Conservation (phyloP, 305 asterid genomes). For the Ajuga reptans region DNA sequence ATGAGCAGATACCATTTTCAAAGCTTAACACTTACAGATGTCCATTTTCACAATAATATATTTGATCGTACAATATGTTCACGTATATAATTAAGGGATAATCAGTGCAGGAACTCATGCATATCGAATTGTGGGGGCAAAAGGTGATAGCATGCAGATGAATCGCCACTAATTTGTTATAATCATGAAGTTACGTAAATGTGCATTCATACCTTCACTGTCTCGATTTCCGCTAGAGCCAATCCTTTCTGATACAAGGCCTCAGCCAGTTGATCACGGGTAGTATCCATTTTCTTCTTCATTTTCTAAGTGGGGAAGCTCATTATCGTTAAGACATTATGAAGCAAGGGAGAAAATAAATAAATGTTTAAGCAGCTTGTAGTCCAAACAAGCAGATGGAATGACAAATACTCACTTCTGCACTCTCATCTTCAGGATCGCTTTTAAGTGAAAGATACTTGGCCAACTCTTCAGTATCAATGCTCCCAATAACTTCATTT, state of each 20-base stretch:
- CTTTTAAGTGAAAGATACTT: constrained; percentile 52
- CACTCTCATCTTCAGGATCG: constrained; percentile 88
- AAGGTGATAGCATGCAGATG: not conserved
- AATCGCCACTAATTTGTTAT: not conserved
- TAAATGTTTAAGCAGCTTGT: not conserved
- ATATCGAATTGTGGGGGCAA: not conserved
- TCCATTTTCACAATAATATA: not conserved
- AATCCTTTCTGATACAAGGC: constrained; percentile 89
- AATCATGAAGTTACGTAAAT: not conserved
- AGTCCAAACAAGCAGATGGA: not conserved
- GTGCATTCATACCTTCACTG: constrained; percentile 44
- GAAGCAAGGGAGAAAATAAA: not conserved
- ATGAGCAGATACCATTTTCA: not conserved
- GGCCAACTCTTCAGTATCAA: constrained; percentile 68
- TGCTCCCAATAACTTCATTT: constrained; percentile 67
- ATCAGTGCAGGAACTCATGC: constrained; percentile 5
- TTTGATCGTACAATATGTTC: not conserved
- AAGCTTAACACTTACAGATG: not conserved
- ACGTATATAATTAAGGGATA: not conserved
- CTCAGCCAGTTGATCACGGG: constrained; percentile 80
- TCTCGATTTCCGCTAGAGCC: constrained; percentile 65
- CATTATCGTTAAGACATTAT: constrained; percentile 14
- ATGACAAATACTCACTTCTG: constrained; percentile 56
- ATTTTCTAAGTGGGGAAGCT: constrained; percentile 38
- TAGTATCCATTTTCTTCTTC: constrained; percentile 83